phyloP scores from a whole-genome alignment of 1,284 basidiomycete genomes.

The Cystobasidiaceae sp. region DNA sequence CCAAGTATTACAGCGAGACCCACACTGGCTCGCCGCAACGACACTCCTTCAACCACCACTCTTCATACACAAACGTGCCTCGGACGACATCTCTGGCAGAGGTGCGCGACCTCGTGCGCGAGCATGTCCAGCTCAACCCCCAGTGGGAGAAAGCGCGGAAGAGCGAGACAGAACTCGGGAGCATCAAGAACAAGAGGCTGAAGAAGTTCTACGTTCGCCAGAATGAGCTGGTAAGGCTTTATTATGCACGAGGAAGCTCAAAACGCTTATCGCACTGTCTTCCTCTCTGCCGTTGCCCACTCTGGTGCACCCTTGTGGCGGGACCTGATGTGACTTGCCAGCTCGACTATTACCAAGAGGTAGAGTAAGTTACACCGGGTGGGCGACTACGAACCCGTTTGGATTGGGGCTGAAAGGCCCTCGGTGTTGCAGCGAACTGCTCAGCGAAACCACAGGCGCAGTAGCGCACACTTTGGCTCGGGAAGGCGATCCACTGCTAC shows the following conservation, averaged over 20 bases:
- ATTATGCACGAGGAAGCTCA: no score
- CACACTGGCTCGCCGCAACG: no score
- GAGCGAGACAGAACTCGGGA: constrained; percentile 32
- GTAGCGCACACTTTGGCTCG: constrained; percentile 19
- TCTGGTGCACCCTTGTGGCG: background rate
- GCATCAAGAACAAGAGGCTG: constrained; percentile 32
- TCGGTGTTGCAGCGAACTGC: constrained; percentile 26
- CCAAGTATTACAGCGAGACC: no score
- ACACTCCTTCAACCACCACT: no score
- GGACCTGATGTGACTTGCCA: constrained; percentile 25
- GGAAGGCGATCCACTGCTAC: constrained; percentile 33
- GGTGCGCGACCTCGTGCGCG: constrained; percentile 5
- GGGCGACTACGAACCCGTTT: no score
- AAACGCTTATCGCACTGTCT: background rate
- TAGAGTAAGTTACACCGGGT: constrained; percentile 12
- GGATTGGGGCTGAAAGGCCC: no score
- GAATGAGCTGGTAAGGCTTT: constrained; percentile 35
- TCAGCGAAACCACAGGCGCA: constrained; percentile 6
- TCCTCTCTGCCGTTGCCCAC: background rate
- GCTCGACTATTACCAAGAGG: constrained; percentile 36
- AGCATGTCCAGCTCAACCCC: background rate
- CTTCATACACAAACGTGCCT: no score
- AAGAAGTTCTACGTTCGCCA: constrained; percentile 36
- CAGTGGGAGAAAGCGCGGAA: constrained; percentile 29
- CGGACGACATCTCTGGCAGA: constrained; percentile 13